Evolutionary conservation across 2,329 filamentous ascomycete species (phyloP).

Genomic region (Albophoma yamanashiensis): DNA sequence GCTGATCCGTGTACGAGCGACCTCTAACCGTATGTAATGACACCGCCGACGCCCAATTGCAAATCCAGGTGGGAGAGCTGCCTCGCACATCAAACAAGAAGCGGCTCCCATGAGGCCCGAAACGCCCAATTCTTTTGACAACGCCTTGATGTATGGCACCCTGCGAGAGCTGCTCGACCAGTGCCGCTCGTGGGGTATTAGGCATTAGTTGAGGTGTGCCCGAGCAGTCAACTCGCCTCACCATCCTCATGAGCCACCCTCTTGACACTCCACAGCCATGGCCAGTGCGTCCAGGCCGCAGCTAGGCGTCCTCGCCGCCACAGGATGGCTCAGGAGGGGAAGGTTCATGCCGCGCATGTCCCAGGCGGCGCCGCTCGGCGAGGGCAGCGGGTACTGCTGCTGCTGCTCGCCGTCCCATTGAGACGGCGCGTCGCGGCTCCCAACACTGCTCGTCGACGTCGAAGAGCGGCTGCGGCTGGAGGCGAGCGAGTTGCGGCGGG

Average conservation of each 20-base stretch:
- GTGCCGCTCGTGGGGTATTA: not conserved
- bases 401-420: constrained; percentile 27
- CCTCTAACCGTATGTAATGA: not conserved
- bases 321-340: constrained; percentile 34
- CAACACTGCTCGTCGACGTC: constrained; percentile 6
- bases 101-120: not conserved
- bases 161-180: not conserved
- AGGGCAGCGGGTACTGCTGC: constrained; percentile 25
- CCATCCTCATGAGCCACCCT: constrained; percentile 18
- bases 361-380: constrained; percentile 30
- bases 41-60: not conserved
- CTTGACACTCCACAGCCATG: constrained; percentile 42
- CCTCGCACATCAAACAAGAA: not conserved
- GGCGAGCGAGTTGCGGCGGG: constrained; percentile 19
- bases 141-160: not conserved
- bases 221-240: not conserved
- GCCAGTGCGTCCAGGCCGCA: constrained; percentile 45
- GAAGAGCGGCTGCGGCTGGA: constrained; percentile 21
- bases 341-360: constrained; percentile 35
- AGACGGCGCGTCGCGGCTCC: constrained; percentile 11
- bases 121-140: not conserved
- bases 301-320: constrained; percentile 29
- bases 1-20: constrained; percentile 2
- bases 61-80: not conserved
- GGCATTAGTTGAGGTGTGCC: not conserved